Evolutionary conservation across 345 rosid genomes (phyloP).

Genomic region (Citropsis articulata): DNA sequence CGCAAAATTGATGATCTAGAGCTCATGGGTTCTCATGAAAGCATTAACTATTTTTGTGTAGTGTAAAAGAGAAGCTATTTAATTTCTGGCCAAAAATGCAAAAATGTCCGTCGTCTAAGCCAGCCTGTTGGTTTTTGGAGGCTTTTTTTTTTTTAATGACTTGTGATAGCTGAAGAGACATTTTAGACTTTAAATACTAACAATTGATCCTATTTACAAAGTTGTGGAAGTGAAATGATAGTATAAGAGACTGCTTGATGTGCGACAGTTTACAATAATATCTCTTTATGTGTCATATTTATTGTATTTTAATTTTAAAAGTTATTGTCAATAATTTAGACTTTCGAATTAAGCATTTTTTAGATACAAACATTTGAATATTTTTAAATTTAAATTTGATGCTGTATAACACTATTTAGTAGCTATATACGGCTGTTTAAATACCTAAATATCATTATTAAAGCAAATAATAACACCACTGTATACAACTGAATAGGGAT

Average conservation of each 20-base stretch:
- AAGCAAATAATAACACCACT: not conserved
- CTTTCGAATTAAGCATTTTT: no score
- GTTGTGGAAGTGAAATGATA: no score
- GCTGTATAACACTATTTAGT: no score
- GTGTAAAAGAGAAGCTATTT: not conserved
- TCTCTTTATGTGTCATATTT: no score
- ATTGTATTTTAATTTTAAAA: no score
- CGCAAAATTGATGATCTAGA: not conserved
- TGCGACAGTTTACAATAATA: no score
- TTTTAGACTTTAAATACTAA: not conserved
- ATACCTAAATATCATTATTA: no score
- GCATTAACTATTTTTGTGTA: not conserved
- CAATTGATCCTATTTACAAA: not conserved
- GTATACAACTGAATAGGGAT: not conserved
- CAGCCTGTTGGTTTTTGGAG: not conserved
- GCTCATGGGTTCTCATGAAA: not conserved
- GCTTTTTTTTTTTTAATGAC: not conserved
- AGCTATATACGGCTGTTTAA: no score
- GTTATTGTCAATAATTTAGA: no score
- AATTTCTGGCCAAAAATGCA: not conserved
- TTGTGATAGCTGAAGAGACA: not conserved
- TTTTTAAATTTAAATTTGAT: no score
- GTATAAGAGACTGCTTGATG: no score
- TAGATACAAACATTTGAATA: no score
- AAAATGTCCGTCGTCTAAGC: not conserved